These are phyloP conservation scores for Rhizoctonia solani DNA, from an alignment of 1,284 basidiomycete species.

Conservation along the genomic window DNA sequence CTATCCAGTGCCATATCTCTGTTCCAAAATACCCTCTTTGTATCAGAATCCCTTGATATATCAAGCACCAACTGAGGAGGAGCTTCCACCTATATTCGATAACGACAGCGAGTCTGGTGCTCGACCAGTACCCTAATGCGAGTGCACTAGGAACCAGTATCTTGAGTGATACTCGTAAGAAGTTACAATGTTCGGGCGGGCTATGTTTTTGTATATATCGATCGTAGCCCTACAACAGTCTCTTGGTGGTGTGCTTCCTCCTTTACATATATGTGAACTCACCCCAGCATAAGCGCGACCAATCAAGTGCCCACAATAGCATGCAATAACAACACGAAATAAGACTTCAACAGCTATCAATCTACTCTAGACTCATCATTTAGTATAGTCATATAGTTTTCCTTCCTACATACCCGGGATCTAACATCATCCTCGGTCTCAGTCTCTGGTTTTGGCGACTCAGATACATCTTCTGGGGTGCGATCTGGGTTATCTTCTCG, in stretches of 20 bases:
- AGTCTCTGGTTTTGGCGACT: too few relatives aligned
- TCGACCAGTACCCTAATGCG: background rate
- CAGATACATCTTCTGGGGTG: too few relatives aligned
- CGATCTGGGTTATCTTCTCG: too few relatives aligned
- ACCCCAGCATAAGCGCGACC: slow-evolving; percentile 1
- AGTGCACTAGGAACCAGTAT: background rate
- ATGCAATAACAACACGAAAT: background rate
- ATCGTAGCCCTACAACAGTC: background rate
- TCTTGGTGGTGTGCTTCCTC: background rate
- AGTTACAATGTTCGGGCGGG: background rate
- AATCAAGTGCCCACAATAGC: background rate
- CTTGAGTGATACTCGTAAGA: background rate
- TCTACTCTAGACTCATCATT: background rate
- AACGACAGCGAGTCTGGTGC: background rate
- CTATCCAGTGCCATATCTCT: background rate
- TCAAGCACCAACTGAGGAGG: background rate
- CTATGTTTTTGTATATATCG: background rate
- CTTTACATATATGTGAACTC: background rate
- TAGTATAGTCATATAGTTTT: background rate
- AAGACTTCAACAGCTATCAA: background rate
- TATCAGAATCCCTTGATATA: background rate
- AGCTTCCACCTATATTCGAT: background rate
- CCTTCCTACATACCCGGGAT: too few relatives aligned
- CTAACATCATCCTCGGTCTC: too few relatives aligned
- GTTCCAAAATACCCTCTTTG: background rate